phyloP scores from a whole-genome alignment of 371 early-diverging fungal genomes.

The Mucor piriformis region DNA sequence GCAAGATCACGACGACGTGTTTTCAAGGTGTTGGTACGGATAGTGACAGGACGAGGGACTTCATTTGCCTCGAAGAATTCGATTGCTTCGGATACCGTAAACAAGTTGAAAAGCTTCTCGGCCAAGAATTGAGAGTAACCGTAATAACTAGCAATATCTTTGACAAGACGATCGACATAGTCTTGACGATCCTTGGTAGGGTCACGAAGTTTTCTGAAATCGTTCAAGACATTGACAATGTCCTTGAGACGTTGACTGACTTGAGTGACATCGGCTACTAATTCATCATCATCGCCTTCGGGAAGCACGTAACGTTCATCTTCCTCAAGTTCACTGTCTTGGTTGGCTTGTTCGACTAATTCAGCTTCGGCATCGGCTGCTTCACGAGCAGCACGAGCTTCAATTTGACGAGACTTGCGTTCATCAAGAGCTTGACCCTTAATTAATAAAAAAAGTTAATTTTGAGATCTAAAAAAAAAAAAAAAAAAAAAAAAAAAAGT shows the following conservation, averaged over 20 bases:
- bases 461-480: not conserved
- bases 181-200: conserved; percentile 76
- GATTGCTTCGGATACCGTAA: conserved; percentile 88
- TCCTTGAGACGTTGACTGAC: conserved; percentile 91
- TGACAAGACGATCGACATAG: conserved; percentile 83
- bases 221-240: conserved; percentile 81
- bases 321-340: conserved; percentile 73
- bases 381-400: conserved; percentile 59
- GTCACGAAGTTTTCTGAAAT: conserved; percentile 85
- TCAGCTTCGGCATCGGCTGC: conserved; percentile 68
- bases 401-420: conserved; percentile 70
- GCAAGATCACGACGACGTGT: conserved; percentile 95
- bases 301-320: conserved; percentile 76
- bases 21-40: conserved; percentile 97
- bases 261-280: conserved; percentile 60
- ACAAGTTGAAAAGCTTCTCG: conserved; percentile 91
- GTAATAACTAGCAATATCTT: conserved; percentile 90
- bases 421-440: conserved; percentile 64
- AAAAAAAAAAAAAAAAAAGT: conserved; percentile 1
- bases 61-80: conserved; percentile 99
- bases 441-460: not conserved
- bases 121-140: conserved; percentile 95
- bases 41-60: conserved; percentile 95
- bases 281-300: conserved; percentile 70
- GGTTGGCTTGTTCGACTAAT: conserved; percentile 74